Evolutionary conservation across 2,329 filamentous ascomycete species (phyloP).

Genomic region (Rachicladosporium sp.): DNA sequence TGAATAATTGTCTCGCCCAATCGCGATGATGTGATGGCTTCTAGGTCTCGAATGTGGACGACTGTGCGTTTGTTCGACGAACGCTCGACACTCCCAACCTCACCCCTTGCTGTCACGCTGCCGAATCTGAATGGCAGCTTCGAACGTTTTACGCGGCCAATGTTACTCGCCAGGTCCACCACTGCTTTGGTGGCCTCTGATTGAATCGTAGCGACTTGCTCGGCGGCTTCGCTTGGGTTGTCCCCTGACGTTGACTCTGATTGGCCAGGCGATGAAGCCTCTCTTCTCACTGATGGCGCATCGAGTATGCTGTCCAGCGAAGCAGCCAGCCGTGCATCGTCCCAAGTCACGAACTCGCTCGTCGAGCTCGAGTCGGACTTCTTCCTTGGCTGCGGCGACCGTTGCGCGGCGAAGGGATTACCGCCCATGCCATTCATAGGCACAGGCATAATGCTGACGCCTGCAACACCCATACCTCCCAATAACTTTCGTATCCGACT

Average conservation of each 20-base stretch:
- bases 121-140: too few relatives aligned
- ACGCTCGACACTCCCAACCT: too few relatives aligned
- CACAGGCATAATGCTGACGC: slow-evolving; percentile 9
- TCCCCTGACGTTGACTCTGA: too few relatives aligned
- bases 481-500: slow-evolving; percentile 12
- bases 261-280: not conserved
- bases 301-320: slow-evolving; percentile 22
- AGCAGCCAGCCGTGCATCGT: slow-evolving; percentile 18
- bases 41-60: slow-evolving; percentile 65
- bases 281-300: slow-evolving; percentile 13
- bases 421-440: slow-evolving; percentile 1
- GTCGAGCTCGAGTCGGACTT: not conserved
- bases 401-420: slow-evolving; percentile 1
- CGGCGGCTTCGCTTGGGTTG: too few relatives aligned
- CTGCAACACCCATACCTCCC: slow-evolving; percentile 12
- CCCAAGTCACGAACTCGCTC: slow-evolving; percentile 12
- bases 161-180: too few relatives aligned
- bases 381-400: slow-evolving; percentile 2
- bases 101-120: too few relatives aligned
- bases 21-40: slow-evolving; percentile 58
- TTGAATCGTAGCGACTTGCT: too few relatives aligned
- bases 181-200: too few relatives aligned
- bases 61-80: slow-evolving; percentile 32
- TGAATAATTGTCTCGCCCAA: slow-evolving; percentile 59
- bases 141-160: too few relatives aligned